These are phyloP conservation scores for Tylopilus vinaceipallidus DNA, from an alignment of 768 basidiomycete species.

Conservation along the genomic window DNA sequence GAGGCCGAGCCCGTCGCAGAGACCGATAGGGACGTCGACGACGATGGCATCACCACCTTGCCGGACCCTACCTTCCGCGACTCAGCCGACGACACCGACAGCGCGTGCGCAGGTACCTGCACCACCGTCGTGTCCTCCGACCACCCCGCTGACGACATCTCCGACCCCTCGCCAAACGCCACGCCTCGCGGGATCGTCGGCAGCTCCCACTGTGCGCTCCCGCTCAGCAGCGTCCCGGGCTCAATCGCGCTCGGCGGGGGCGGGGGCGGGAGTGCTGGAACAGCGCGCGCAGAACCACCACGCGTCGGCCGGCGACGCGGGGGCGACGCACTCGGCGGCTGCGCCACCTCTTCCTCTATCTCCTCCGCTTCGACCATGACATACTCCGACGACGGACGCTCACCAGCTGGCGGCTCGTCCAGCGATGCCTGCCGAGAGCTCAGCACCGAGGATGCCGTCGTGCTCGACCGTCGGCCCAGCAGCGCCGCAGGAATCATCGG, in stretches of 20 bases:
- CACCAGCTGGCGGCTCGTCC: slow-evolving; percentile 22
- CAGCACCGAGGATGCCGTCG: slow-evolving; percentile 26
- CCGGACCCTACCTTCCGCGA: slow-evolving; percentile 4
- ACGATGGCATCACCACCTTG: slow-evolving; percentile 4
- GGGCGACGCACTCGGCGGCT: slow-evolving; percentile 12
- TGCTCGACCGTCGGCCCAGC: slow-evolving; percentile 39
- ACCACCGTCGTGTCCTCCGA: slow-evolving; percentile 52
- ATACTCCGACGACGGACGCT: slow-evolving; percentile 46
- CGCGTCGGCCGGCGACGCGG: slow-evolving; percentile 42
- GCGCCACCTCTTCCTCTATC: slow-evolving; percentile 32
- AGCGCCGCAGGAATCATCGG: slow-evolving; percentile 33
- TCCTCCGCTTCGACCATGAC: slow-evolving; percentile 60
- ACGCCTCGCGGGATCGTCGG: slow-evolving; percentile 55
- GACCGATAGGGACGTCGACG: slow-evolving; percentile 8
- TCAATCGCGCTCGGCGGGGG: slow-evolving; percentile 38
- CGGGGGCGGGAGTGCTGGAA: slow-evolving; percentile 32
- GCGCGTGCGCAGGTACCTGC: slow-evolving; percentile 21
- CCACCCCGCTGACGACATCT: slow-evolving; percentile 57
- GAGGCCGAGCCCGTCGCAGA: neutral
- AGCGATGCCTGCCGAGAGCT: slow-evolving; percentile 41
- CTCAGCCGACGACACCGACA: slow-evolving; percentile 6
- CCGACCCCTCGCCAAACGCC: slow-evolving; percentile 47
- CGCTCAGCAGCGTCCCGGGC: slow-evolving; percentile 33
- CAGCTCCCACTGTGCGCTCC: slow-evolving; percentile 61
- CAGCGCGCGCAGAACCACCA: slow-evolving; percentile 12